phyloP scores from a whole-genome alignment of 306 rosid species.

The Trifolium dubium region DNA sequence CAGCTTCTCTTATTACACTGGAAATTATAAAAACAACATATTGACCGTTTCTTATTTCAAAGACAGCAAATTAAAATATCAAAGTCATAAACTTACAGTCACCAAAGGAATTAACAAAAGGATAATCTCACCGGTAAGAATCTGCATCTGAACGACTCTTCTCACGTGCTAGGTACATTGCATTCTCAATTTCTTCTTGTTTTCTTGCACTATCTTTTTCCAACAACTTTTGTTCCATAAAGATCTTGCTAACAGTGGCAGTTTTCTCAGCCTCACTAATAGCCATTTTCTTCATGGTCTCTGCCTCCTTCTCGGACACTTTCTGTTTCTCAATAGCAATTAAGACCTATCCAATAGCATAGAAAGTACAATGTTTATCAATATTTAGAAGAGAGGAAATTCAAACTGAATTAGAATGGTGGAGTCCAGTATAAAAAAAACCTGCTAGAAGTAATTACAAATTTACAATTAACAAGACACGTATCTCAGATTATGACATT shows the following conservation, averaged over 20 bases:
- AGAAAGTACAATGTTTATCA: conserved; percentile 36
- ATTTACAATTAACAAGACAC: neutral
- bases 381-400: conserved; percentile 17
- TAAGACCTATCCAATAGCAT: conserved; percentile 65
- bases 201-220: conserved; percentile 74
- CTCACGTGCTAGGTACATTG: conserved; percentile 76
- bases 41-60: conserved; percentile 11
- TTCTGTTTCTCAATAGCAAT: conserved; percentile 83
- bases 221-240: conserved; percentile 81
- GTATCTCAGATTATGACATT: neutral
- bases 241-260: conserved; percentile 88
- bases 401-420: conserved; percentile 8
- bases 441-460: conserved; percentile 25
- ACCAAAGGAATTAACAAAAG: conserved; percentile 4
- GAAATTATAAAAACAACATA: conserved; percentile 32
- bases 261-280: conserved; percentile 97
- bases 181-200: conserved; percentile 83
- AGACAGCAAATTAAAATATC: neutral
- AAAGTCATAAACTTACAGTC: neutral
- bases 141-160: conserved; percentile 86
- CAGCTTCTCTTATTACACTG: conserved; percentile 81
- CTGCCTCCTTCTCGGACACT: conserved; percentile 86
- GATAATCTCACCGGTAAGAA: conserved; percentile 66
- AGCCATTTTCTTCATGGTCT: conserved; percentile 85
- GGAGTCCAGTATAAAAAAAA: conserved; percentile 1